A percentile compares a stretch with the other conserved stretches of the same genome.
phyloP scores from a whole-genome alignment of 768 basidiomycete species.

The Chlorophyllum brunneum region DNA sequence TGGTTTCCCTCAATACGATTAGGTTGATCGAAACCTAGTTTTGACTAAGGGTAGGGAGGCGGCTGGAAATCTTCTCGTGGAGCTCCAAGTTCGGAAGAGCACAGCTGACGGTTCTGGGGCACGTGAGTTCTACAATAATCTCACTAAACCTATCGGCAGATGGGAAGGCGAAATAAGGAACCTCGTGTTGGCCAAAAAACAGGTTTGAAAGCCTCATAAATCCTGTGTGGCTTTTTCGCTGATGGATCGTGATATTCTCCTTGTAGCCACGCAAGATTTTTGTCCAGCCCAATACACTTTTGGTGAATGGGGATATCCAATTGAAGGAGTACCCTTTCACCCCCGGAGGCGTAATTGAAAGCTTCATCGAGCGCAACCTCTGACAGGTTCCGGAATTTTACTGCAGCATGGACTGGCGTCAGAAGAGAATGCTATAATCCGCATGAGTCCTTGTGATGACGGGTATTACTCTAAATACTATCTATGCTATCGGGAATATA shows the following conservation, averaged over 20 bases:
- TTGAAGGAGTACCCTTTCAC: conserved; percentile 80
- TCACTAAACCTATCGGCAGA: conserved; percentile 67
- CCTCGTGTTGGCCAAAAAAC: conserved; percentile 75
- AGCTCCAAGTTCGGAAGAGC: conserved; percentile 82
- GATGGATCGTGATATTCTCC: conserved; percentile 3
- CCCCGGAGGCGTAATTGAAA: conserved; percentile 70
- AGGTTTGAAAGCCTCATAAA: conserved; percentile 33
- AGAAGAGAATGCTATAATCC: conserved; percentile 3
- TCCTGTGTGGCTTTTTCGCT: conserved; percentile 4
- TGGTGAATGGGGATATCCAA: conserved; percentile 63
- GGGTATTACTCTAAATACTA: conserved; percentile 10
- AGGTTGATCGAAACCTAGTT: conserved; percentile 74
- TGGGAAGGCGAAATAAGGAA: conserved; percentile 79
- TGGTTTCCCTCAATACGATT: not conserved
- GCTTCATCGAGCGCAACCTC: conserved; percentile 70
- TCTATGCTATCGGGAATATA: conserved; percentile 14
- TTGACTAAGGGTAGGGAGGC: conserved; percentile 61
- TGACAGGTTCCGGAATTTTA: conserved; percentile 23
- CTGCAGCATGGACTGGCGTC: conserved; percentile 6
- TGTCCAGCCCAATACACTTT: conserved; percentile 76
- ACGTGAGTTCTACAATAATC: conserved; percentile 71
- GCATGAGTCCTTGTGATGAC: conserved; percentile 3
- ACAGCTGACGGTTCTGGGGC: conserved; percentile 81
- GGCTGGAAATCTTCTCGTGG: conserved; percentile 70
- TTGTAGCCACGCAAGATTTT: conserved; percentile 78